Percentiles rank a stretch among this genome's conserved stretches.
Conservation (phyloP, 208 protist species). For the Acanthamoeba culbertsoni region DNA sequence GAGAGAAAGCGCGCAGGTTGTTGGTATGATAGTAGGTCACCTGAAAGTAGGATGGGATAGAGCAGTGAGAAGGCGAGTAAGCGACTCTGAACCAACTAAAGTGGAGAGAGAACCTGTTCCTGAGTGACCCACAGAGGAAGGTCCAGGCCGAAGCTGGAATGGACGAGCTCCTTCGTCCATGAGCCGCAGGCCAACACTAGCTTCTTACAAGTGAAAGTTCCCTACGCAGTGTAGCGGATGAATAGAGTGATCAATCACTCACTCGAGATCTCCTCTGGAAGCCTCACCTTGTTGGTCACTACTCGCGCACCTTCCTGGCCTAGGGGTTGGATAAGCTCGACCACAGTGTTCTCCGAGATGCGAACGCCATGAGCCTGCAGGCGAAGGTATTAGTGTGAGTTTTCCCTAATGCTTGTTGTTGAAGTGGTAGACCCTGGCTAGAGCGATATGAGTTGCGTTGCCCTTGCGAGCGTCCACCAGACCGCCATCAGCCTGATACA, state of each 20-base stretch:
- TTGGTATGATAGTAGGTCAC: slow-evolving; percentile 51
- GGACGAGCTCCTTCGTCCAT: slow-evolving; percentile 21
- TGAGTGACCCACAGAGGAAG: slow-evolving; percentile 38
- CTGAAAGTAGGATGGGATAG: background rate
- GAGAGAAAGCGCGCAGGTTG: slow-evolving; percentile 44
- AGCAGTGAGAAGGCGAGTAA: background rate
- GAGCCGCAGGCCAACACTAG: background rate
- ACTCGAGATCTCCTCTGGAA: background rate
- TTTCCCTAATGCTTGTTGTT: too few species aligned
- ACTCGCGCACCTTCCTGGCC: background rate
- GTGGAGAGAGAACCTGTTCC: background rate
- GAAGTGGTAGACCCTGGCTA: background rate
- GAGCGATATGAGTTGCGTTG: background rate
- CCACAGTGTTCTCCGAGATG: background rate
- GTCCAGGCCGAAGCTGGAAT: slow-evolving; percentile 24
- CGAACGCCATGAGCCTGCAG: background rate
- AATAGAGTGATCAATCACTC: background rate
- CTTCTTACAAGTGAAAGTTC: slow-evolving; percentile 17
- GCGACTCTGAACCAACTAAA: background rate
- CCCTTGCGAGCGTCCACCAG: slow-evolving; percentile 45
- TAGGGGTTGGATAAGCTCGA: slow-evolving; percentile 17
- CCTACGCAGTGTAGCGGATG: background rate
- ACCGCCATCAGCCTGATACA: slow-evolving; percentile 57
- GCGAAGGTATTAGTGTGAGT: background rate
- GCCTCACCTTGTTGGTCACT: background rate